Evolutionary conservation across 345 rosid genomes (phyloP), one percentile per base, ranked within the genome.

Genomic region (Aurinia saxatilis): DNA sequence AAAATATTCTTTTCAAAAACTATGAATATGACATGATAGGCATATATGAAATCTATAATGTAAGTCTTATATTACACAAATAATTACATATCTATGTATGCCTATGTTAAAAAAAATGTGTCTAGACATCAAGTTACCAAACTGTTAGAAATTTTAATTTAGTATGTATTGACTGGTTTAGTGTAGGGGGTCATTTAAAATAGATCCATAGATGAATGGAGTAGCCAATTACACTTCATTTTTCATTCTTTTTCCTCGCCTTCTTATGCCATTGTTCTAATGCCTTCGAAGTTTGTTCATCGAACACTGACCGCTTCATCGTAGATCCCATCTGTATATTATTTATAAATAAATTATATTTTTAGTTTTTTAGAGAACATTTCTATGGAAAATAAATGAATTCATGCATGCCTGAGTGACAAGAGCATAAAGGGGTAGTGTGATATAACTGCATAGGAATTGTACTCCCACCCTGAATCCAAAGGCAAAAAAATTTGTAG

Each of bases 351-450:
- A 27, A 6, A 5, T 27, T 4, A 5, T 27, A 27, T 21, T 21
- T 21, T 2, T 21, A n/a, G 5, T 29, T 57, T 5, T 30, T 44
- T 16, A 1, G 29, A 33, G 0, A 18, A 59, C 13, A 30, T 12
- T 21, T 38, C 6, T 30, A 41, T 30, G 0, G 15, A 41, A 44
- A 2, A n/a, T 4, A 7, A 66, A 15, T 5, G 15, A 13, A 23
- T 12, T 7, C 21, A 30, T 7, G 23, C 57, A 29, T 55, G 82
- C 98, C 90, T 88, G 98, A 63, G 98, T 84, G 19, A 91, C 98
- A 55, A 91, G 98, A 30, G 98, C 96, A 46, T 91, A 91, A 19
- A 91, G 83, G 10, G 96, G 98, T 23, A 91, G 86, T 29, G 96
- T 91, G 71, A 77, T 83, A 79, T 88, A 91, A 70, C 91, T 88